These are phyloP conservation scores for Claviceps maximensis DNA, from an alignment of 2,329 filamentous ascomycete genomes.

Conservation along the genomic window DNA sequence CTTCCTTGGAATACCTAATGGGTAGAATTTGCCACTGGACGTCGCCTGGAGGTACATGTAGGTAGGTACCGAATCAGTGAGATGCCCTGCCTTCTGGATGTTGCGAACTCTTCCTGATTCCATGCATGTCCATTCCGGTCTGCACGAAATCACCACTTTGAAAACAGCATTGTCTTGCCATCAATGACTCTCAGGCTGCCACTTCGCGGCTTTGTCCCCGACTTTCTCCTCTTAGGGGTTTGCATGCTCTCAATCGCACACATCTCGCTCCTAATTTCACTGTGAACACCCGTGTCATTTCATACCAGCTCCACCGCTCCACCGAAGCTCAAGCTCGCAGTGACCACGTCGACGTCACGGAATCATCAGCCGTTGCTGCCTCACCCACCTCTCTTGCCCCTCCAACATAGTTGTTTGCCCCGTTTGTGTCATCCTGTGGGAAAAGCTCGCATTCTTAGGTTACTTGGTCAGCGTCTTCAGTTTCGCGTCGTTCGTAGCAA, in stretches of 20 bases:
- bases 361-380: not conserved
- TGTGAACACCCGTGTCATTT: not conserved
- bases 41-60: no score
- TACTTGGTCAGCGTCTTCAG: not conserved
- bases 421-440: not conserved
- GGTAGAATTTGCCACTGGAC: no score
- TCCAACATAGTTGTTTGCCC: no score
- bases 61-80: no score
- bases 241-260: not conserved
- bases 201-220: not conserved
- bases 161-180: not conserved
- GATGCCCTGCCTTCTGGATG: no score
- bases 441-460: not conserved
- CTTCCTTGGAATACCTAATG: no score
- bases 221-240: not conserved
- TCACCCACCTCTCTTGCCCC: not conserved
- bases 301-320: slow-evolving; percentile 4
- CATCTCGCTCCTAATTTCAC: not conserved
- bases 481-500: not conserved
- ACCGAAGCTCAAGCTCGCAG: slow-evolving; percentile 3
- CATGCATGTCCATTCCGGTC: slow-evolving; percentile 13
- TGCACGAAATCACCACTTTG: not conserved
- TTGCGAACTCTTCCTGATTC: slow-evolving; percentile 15
- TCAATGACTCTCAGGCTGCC: not conserved
- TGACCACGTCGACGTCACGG: slow-evolving; percentile 6